phyloP scores from a whole-genome alignment of 1,284 basidiomycete genomes.

The Trichosporon sp. region DNA sequence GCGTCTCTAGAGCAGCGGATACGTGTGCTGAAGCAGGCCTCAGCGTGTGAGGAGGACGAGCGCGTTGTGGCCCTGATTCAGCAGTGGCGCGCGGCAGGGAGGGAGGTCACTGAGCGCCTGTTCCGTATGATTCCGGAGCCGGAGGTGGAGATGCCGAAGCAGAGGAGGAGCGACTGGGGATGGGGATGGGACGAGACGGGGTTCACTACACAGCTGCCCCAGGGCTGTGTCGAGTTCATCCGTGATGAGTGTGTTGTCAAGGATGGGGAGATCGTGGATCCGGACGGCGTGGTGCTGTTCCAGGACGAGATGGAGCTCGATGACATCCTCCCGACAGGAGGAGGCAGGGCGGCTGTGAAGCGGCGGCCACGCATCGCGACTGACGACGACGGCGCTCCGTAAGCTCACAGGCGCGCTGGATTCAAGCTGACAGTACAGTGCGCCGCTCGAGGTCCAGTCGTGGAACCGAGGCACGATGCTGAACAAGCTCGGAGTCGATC shows the following conservation, averaged over 20 bases:
- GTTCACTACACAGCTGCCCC: conserved; percentile 11
- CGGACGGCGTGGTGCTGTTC: conserved; percentile 37
- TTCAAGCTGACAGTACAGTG: not conserved
- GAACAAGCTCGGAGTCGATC: conserved; percentile 45
- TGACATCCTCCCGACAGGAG: not conserved
- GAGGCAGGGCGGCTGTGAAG: not conserved
- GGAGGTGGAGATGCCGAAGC: not conserved
- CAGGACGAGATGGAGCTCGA: conserved; percentile 21
- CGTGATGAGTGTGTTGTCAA: conserved; percentile 31
- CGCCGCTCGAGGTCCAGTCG: not conserved
- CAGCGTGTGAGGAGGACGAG: conserved; percentile 40
- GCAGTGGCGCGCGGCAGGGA: conserved; percentile 49
- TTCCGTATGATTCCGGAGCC: conserved; percentile 41
- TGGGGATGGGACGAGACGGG: conserved; percentile 22
- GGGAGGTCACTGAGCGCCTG: conserved; percentile 48
- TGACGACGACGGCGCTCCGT: not conserved
- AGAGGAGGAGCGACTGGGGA: not conserved
- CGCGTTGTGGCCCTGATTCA: conserved; percentile 36
- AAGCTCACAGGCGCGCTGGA: not conserved
- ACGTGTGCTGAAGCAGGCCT: conserved; percentile 38
- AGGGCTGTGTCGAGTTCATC: conserved; percentile 33
- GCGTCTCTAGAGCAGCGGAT: conserved; percentile 38
- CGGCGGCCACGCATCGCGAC: not conserved
- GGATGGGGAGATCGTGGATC: conserved; percentile 41
- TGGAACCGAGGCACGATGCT: conserved; percentile 53